These are phyloP conservation scores for Nemania sp. DNA, from an alignment of 2,329 filamentous ascomycete genomes.

Conservation along the genomic window DNA sequence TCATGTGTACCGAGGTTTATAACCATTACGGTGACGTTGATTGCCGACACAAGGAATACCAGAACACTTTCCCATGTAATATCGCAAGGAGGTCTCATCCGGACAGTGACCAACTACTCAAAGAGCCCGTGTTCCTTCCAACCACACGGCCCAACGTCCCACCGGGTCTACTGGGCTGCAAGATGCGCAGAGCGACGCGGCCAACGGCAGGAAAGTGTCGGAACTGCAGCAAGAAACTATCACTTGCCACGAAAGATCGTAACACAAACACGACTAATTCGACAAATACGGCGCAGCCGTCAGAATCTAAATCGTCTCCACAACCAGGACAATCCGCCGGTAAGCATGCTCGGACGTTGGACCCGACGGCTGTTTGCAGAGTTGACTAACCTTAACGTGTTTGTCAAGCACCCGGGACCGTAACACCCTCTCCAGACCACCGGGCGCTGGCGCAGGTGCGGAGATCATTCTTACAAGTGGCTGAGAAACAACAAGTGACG, in stretches of 20 bases:
- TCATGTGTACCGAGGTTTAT: slow-evolving; percentile 42
- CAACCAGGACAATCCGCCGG: background rate
- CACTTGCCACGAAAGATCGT: background rate
- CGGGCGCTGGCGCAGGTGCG: slow-evolving; percentile 6
- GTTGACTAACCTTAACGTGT: no score
- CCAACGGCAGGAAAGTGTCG: slow-evolving; percentile 32
- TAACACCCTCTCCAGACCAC: background rate
- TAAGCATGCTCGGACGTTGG: slow-evolving; percentile 1
- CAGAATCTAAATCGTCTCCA: background rate
- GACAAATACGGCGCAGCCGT: background rate
- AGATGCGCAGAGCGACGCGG: slow-evolving; percentile 24
- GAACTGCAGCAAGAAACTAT: slow-evolving; percentile 2
- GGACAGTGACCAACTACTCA: slow-evolving; percentile 29
- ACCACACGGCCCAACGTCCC: slow-evolving; percentile 25
- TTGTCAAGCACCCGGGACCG: background rate
- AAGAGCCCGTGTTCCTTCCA: slow-evolving; percentile 30
- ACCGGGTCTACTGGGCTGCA: slow-evolving; percentile 28
- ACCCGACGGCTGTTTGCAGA: no score
- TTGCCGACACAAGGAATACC: slow-evolving; percentile 41
- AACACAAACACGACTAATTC: background rate
- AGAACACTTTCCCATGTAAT: slow-evolving; percentile 42
- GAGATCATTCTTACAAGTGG: slow-evolving; percentile 9
- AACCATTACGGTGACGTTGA: slow-evolving; percentile 28
- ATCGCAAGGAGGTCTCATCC: slow-evolving; percentile 29
- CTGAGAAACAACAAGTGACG: slow-evolving; percentile 6